A percentile compares a stretch with the other conserved stretches of the same genome.
Evolutionary conservation across 2,329 filamentous ascomycete genomes (phyloP).

Genomic region (Exophiala lecanii-corni): DNA sequence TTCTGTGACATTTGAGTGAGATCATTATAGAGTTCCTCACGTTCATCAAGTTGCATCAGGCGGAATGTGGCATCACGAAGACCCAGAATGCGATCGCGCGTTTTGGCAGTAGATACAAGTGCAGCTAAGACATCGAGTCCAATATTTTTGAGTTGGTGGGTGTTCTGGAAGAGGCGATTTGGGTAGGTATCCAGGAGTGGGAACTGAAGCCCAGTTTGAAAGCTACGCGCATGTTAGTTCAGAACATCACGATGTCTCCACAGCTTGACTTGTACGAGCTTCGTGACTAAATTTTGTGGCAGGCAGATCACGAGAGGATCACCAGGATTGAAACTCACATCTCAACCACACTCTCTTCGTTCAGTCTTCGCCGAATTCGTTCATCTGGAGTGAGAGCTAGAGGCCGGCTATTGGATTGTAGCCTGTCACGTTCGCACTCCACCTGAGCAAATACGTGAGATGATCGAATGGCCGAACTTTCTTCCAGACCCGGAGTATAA

Average conservation of each 20-base stretch:
- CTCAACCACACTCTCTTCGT: slow-evolving; percentile 24
- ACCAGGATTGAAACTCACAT: slow-evolving; percentile 10
- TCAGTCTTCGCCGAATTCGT: slow-evolving; percentile 17
- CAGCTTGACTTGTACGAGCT: too few relatives aligned
- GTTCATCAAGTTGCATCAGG: slow-evolving; percentile 67
- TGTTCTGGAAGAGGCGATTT: slow-evolving; percentile 56
- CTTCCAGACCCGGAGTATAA: slow-evolving; percentile 37
- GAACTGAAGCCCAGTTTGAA: slow-evolving; percentile 42
- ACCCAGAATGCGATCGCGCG: slow-evolving; percentile 63
- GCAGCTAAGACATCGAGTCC: slow-evolving; percentile 28
- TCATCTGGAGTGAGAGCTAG: slow-evolving; percentile 18
- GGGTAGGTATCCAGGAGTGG: slow-evolving; percentile 83
- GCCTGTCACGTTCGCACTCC: slow-evolving; percentile 17
- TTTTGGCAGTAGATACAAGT: slow-evolving; percentile 64
- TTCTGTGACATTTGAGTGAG: slow-evolving; percentile 79
- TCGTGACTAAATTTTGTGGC: too few relatives aligned
- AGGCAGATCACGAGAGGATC: too few relatives aligned
- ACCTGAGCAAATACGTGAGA: slow-evolving; percentile 22
- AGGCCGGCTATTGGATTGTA: slow-evolving; percentile 4
- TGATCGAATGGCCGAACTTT: slow-evolving; percentile 34
- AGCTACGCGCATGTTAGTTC: slow-evolving; percentile 14
- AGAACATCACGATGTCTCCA: background rate
- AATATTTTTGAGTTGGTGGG: slow-evolving; percentile 42
- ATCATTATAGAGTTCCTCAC: slow-evolving; percentile 76
- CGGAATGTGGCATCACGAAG: slow-evolving; percentile 61